These are phyloP conservation scores for Podaxis sp. DNA, from an alignment of 768 basidiomycete genomes.

Conservation along the genomic window DNA sequence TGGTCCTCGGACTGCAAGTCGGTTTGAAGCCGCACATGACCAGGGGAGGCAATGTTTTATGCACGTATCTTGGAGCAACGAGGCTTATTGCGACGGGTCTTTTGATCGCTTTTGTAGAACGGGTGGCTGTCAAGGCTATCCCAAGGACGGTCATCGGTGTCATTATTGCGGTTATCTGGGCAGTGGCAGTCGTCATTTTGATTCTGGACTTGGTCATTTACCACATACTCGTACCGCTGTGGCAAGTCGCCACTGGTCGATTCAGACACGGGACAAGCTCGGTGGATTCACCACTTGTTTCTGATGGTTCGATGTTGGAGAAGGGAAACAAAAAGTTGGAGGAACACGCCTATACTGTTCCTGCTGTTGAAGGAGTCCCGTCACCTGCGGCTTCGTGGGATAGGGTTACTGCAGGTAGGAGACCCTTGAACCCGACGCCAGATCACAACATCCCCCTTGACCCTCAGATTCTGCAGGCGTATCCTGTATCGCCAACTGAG, in stretches of 20 bases:
- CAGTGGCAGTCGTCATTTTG: slow-evolving; percentile 64
- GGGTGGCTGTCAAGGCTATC: slow-evolving; percentile 62
- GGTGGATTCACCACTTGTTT: slow-evolving; percentile 16
- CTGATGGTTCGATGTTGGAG: slow-evolving; percentile 34
- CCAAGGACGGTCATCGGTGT: slow-evolving; percentile 79
- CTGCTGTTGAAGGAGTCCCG: background rate
- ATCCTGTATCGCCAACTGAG: slow-evolving; percentile 40
- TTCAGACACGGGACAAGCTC: slow-evolving; percentile 4
- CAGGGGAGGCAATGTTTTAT: slow-evolving; percentile 66
- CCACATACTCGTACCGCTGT: slow-evolving; percentile 29
- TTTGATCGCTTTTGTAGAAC: slow-evolving; percentile 73
- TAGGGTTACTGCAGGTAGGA: slow-evolving; percentile 17
- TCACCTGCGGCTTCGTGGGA: slow-evolving; percentile 12
- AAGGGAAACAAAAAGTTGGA: slow-evolving; percentile 23
- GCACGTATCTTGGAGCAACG: slow-evolving; percentile 59
- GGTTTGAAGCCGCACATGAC: slow-evolving; percentile 61
- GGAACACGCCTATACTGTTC: background rate
- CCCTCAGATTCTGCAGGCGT: slow-evolving; percentile 36
- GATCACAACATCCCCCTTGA: slow-evolving; percentile 38
- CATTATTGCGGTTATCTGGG: slow-evolving; percentile 66
- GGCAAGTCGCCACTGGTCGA: slow-evolving; percentile 10
- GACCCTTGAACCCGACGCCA: slow-evolving; percentile 52
- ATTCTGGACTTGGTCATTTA: slow-evolving; percentile 64
- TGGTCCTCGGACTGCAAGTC: slow-evolving; percentile 49
- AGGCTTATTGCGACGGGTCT: slow-evolving; percentile 68